A percentile compares a stretch with the other conserved stretches of the same genome.
Conservation (phyloP, 129 eudicot species). For the Flaveria robusta region DNA sequence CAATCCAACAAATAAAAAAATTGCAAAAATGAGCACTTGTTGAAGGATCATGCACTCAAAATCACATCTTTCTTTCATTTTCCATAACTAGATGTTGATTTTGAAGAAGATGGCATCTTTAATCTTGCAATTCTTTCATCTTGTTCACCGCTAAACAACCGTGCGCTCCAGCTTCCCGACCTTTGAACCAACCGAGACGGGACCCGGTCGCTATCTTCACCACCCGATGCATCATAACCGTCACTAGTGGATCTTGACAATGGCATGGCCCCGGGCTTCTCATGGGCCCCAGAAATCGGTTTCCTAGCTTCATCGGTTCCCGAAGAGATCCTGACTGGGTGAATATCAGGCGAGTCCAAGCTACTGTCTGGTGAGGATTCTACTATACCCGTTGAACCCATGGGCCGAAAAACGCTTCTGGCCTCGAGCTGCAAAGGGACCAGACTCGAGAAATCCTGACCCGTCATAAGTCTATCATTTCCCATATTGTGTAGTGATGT, state of each 20-base stretch:
- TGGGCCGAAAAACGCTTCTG: constrained; percentile 56
- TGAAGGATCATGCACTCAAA: neutral
- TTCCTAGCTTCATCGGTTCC: constrained; percentile 62
- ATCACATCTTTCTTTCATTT: constrained; percentile 52
- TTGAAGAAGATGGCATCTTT: constrained; percentile 50
- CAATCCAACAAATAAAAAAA: constrained; percentile 51
- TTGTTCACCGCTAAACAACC: constrained; percentile 57
- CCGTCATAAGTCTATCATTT: constrained; percentile 20
- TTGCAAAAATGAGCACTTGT: constrained; percentile 22
- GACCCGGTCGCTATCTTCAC: constrained; percentile 94
- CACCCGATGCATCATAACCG: constrained; percentile 99
- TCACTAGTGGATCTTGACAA: constrained; percentile 90
- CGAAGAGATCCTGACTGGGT: constrained; percentile 70
- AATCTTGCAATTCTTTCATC: constrained; percentile 48
- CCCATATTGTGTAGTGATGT: constrained; percentile 29
- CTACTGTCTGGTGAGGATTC: constrained; percentile 94
- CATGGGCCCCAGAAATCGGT: constrained; percentile 28
- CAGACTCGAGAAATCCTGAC: constrained; percentile 42
- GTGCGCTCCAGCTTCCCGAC: constrained; percentile 65
- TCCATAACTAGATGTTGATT: constrained; percentile 41
- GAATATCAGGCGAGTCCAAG: constrained; percentile 80
- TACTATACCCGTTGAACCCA: constrained; percentile 44
- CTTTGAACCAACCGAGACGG: constrained; percentile 60
- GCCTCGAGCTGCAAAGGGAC: constrained; percentile 80
- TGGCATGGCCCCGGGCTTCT: constrained; percentile 42